These are phyloP conservation scores for Chenopodium album DNA, from an alignment of 148 eudicot genomes.

Conservation along the genomic window DNA sequence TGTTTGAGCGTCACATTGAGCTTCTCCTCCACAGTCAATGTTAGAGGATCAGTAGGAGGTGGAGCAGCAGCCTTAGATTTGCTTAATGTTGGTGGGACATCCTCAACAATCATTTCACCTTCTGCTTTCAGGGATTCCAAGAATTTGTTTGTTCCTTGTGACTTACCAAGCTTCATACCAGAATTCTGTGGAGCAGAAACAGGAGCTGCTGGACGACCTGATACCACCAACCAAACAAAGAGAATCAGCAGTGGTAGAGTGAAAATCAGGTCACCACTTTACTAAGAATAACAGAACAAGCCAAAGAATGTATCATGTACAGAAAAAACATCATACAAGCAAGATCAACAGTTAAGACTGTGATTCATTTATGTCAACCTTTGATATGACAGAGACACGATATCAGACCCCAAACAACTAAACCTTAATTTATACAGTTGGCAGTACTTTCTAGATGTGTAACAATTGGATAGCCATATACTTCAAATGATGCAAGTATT, in stretches of 20 bases:
- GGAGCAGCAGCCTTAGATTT: conserved; percentile 77
- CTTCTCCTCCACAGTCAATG: conserved; percentile 89
- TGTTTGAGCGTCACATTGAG: conserved; percentile 77
- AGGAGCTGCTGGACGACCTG: conserved; percentile 72
- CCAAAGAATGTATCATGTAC: not conserved
- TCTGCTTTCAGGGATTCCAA: conserved; percentile 97
- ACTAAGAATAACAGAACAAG: not conserved
- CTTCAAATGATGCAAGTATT: not conserved
- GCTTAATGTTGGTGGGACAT: conserved; percentile 68
- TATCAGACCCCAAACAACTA: not conserved
- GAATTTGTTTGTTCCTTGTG: conserved; percentile 78
- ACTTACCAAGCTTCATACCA: conserved; percentile 96
- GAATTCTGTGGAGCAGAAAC: conserved; percentile 89
- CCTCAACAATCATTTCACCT: conserved; percentile 93
- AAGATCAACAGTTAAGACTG: not conserved
- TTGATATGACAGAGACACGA: not conserved
- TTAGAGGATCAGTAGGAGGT: conserved; percentile 85
- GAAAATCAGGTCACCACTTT: not conserved
- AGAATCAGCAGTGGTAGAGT: conserved; percentile 6
- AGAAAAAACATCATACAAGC: not conserved
- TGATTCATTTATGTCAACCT: not conserved
- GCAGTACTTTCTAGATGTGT: not conserved
- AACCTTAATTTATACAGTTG: not conserved
- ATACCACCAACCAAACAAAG: conserved; percentile 21
- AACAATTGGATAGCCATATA: not conserved